Evolutionary conservation across 163 green algal genomes (phyloP).

Genomic region (Trebouxia gelatinosa): DNA sequence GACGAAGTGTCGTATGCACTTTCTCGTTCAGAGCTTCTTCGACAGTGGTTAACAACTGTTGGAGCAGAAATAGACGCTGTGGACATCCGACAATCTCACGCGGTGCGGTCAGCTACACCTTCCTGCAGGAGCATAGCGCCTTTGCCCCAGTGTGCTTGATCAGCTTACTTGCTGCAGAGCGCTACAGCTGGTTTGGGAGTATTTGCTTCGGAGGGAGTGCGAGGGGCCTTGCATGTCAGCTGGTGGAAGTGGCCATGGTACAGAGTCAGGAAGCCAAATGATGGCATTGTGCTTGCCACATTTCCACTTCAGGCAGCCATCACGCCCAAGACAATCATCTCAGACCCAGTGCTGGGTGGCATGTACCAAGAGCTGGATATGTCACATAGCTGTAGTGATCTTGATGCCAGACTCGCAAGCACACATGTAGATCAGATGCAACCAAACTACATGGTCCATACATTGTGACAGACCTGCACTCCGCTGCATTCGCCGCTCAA

Average conservation of each 20-base stretch:
- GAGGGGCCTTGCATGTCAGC: conserved; percentile 5
- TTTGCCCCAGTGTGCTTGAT: background rate
- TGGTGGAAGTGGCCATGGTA: conserved; percentile 23
- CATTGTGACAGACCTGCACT: background rate
- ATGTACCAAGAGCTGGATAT: conserved; percentile 29
- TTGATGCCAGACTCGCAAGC: background rate
- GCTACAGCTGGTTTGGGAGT: conserved; percentile 33
- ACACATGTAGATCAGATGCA: too few relatives aligned
- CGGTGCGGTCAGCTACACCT: too few relatives aligned
- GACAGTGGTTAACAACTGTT: background rate
- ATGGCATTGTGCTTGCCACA: conserved; percentile 35
- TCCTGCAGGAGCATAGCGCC: background rate
- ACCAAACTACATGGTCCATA: background rate
- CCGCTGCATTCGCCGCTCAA: background rate
- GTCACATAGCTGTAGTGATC: background rate
- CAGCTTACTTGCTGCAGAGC: background rate
- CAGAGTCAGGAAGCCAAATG: conserved; percentile 5
- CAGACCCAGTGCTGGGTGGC: conserved; percentile 17
- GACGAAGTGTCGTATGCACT: too few relatives aligned
- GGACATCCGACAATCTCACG: background rate
- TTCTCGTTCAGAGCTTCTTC: background rate
- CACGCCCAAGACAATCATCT: conserved; percentile 39
- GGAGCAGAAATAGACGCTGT: background rate
- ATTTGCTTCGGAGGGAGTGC: conserved; percentile 32
- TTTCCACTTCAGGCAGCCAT: conserved; percentile 42